These are phyloP conservation scores for Trametes cingulata DNA, from an alignment of 768 basidiomycete genomes.

Conservation along the genomic window DNA sequence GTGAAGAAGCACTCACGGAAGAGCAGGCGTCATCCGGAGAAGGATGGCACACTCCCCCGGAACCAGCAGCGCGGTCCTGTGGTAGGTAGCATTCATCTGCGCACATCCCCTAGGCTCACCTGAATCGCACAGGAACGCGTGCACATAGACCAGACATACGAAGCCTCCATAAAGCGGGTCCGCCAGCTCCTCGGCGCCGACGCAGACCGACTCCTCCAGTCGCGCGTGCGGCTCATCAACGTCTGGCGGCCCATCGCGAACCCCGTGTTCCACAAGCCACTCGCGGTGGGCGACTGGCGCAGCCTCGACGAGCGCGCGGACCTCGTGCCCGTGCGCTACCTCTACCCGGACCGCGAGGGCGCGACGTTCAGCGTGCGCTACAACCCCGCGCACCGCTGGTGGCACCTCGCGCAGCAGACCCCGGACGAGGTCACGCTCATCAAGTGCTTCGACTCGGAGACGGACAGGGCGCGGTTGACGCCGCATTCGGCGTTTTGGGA, in stretches of 20 bases:
- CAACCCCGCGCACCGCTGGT: constrained; percentile 41
- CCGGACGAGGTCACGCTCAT: constrained; percentile 45
- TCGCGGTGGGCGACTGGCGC: constrained; percentile 45
- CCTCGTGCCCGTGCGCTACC: constrained; percentile 39
- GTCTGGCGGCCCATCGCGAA: constrained; percentile 48
- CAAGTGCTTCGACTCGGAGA: constrained; percentile 48
- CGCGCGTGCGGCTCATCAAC: constrained; percentile 47
- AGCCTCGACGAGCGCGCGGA: constrained; percentile 37
- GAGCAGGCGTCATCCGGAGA: constrained; percentile 18
- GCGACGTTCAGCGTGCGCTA: constrained; percentile 38
- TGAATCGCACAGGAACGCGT: constrained; percentile 36
- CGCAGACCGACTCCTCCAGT: constrained; percentile 42
- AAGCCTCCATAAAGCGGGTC: constrained; percentile 40
- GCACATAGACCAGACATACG: constrained; percentile 48
- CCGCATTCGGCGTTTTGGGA: constrained; percentile 47
- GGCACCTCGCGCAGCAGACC: constrained; percentile 40
- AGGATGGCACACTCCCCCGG: constrained; percentile 13
- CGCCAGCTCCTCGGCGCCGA: constrained; percentile 40
- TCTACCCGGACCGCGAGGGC: constrained; percentile 39
- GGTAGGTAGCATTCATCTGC: constrained; percentile 24
- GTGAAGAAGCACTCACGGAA: background rate
- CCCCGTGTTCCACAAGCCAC: constrained; percentile 41
- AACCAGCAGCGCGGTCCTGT: constrained; percentile 32
- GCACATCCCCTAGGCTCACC: background rate
- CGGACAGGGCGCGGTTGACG: constrained; percentile 41